phyloP scores from a whole-genome alignment of 1,284 basidiomycete genomes.

The Ganoderma multipileum region DNA sequence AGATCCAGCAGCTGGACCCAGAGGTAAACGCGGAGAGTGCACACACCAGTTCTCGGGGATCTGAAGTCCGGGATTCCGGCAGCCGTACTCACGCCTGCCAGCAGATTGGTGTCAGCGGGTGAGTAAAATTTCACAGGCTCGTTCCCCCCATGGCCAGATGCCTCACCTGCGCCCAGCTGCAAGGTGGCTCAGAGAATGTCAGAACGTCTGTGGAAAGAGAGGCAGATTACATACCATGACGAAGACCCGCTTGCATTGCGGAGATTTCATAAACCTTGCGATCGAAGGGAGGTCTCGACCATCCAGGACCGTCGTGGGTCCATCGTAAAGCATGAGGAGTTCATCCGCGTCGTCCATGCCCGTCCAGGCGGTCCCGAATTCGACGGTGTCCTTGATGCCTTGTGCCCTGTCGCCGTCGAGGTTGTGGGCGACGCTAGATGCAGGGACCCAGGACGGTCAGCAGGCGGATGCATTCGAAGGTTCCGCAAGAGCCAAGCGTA shows the following conservation, averaged over 20 bases:
- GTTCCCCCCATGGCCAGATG: neutral
- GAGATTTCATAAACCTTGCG: slow-evolving; percentile 72
- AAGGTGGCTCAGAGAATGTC: neutral
- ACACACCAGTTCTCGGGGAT: slow-evolving; percentile 74
- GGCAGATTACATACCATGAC: slow-evolving; percentile 66
- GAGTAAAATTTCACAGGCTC: slow-evolving; percentile 2
- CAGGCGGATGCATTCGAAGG: slow-evolving; percentile 1
- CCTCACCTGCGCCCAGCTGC: slow-evolving; percentile 26
- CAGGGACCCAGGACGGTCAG: neutral
- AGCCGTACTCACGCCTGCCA: slow-evolving; percentile 73
- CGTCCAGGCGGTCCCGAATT: neutral
- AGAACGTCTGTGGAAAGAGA: neutral
- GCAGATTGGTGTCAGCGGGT: slow-evolving; percentile 4
- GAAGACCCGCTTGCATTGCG: slow-evolving; percentile 68
- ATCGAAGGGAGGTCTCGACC: slow-evolving; percentile 50
- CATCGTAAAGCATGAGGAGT: slow-evolving; percentile 35
- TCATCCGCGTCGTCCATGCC: slow-evolving; percentile 29
- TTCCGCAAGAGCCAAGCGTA: neutral
- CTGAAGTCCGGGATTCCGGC: slow-evolving; percentile 85
- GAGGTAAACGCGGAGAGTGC: slow-evolving; percentile 6
- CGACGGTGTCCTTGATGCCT: neutral
- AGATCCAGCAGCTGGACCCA: neutral
- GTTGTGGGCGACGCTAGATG: neutral
- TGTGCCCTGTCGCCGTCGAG: neutral
- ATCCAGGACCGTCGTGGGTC: slow-evolving; percentile 42